A percentile compares a stretch with the other conserved stretches of the same genome.
phyloP scores from a whole-genome alignment of 805 yeast species.

The Wickerhamomyces subpelliculosus region DNA sequence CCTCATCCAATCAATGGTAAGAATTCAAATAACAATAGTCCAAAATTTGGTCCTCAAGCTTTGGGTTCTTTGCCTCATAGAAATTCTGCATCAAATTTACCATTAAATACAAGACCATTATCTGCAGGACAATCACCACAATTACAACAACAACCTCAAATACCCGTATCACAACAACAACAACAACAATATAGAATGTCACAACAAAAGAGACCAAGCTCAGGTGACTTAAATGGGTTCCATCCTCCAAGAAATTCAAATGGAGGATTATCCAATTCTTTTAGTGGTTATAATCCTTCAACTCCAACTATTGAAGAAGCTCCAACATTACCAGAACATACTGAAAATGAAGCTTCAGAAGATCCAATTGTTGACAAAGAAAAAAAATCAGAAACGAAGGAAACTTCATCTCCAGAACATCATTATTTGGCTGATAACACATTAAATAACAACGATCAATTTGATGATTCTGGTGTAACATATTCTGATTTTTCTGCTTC shows the following conservation, averaged over 20 bases:
- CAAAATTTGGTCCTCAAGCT: constrained; percentile 2
- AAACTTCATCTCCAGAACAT: no score
- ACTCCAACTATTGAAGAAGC: background rate
- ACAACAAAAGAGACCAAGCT: background rate
- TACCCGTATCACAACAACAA: constrained; percentile 2
- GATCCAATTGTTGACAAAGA: constrained; percentile 1
- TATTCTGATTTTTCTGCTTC: background rate
- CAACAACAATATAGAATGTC: background rate
- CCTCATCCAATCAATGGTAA: background rate
- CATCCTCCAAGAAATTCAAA: background rate
- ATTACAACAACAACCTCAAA: constrained; percentile 6
- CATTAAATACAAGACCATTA: background rate
- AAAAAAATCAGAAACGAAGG: no score
- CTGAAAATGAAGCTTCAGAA: constrained; percentile 1
- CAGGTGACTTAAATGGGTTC: background rate
- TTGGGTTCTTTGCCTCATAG: background rate
- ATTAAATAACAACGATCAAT: constrained; percentile 6
- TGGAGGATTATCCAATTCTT: background rate
- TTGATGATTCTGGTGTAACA: constrained; percentile 3
- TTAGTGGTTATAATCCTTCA: background rate
- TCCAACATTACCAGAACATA: background rate
- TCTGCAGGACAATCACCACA: no score
- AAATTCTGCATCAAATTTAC: background rate
- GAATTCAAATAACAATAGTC: no score
- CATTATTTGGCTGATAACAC: constrained; percentile 21